Conservation (phyloP, 108 stramenopile species). For the Craspedostauros australis region DNA sequence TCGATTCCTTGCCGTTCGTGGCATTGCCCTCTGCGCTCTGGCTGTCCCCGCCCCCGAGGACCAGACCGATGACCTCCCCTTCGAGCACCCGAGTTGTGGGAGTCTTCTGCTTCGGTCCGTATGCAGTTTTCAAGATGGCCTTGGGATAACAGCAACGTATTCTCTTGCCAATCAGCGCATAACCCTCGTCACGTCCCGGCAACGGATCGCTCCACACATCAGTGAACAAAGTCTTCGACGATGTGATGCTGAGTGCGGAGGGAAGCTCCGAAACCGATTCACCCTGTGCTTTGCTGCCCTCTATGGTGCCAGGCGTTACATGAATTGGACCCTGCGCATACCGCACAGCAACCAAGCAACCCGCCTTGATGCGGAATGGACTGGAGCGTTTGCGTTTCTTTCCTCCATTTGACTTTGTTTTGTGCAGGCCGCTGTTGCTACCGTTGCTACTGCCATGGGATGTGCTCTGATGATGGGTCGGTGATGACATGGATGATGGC, state of each 20-base stretch:
- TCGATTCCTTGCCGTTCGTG: neutral
- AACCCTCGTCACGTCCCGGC: constrained; percentile 52
- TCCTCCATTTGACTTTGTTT: constrained; percentile 1
- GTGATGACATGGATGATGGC: too few relatives aligned
- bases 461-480: too few relatives aligned
- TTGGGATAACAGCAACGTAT: constrained; percentile 56
- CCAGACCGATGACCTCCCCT: constrained; percentile 51
- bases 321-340: constrained; percentile 28
- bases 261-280: neutral
- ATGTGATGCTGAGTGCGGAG: neutral
- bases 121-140: constrained; percentile 10
- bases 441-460: neutral
- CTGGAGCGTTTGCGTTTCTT: constrained; percentile 29
- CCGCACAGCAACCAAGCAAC: constrained; percentile 60
- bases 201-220: constrained; percentile 58
- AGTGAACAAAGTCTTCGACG: constrained; percentile 2
- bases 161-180: constrained; percentile 55
- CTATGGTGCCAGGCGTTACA: constrained; percentile 8
- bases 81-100: constrained; percentile 33
- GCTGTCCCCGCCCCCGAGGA: constrained; percentile 2
- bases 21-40: neutral
- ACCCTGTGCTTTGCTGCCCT: neutral
- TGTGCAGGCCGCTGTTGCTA: neutral
- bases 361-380: constrained; percentile 67
- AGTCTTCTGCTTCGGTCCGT: neutral